A percentile compares a stretch with the other conserved stretches of the same genome.
Evolutionary conservation across 1,284 basidiomycete genomes (phyloP).

Genomic region (Xanthoconium separans): DNA sequence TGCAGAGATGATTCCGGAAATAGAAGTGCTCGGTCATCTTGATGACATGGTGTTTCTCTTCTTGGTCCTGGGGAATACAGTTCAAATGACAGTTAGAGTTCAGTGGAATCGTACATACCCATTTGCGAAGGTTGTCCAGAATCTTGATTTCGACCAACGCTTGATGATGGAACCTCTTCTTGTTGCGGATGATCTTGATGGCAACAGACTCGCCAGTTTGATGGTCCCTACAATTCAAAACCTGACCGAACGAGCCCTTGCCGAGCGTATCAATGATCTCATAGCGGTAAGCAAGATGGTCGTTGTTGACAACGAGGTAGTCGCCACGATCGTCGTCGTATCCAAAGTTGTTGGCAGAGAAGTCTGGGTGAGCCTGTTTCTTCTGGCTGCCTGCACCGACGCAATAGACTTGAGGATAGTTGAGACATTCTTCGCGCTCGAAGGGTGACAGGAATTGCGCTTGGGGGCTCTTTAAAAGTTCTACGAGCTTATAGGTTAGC

Average conservation of each 20-base stretch:
- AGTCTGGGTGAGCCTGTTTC: slow-evolving; percentile 72
- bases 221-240: slow-evolving; percentile 94
- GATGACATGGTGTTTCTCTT: slow-evolving; percentile 96
- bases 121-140: slow-evolving; percentile 92
- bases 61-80: slow-evolving; percentile 67
- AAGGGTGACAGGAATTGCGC: slow-evolving; percentile 75
- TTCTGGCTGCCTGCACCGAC: slow-evolving; percentile 81
- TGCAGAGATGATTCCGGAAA: slow-evolving; percentile 97
- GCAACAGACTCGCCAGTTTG: slow-evolving; percentile 96
- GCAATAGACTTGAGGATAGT: slow-evolving; percentile 85
- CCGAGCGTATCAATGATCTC: slow-evolving; percentile 92
- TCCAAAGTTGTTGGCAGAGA: slow-evolving; percentile 86
- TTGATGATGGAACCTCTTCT: slow-evolving; percentile 99
- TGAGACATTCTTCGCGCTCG: slow-evolving; percentile 90
- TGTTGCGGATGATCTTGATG: slow-evolving; percentile 99
- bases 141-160: slow-evolving; percentile 99
- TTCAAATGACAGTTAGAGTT: slow-evolving; percentile 9
- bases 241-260: slow-evolving; percentile 98
- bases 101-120: slow-evolving; percentile 58
- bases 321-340: slow-evolving; percentile 99
- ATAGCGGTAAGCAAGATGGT: slow-evolving; percentile 96
- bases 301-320: slow-evolving; percentile 86
- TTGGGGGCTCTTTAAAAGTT: slow-evolving; percentile 59
- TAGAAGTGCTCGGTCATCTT: slow-evolving; percentile 99
- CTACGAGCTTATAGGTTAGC: slow-evolving; percentile 38